A percentile compares a stretch with the other conserved stretches of the same genome.
Conservation (phyloP, 768 basidiomycete genomes). For the Trametes meyenii region DNA sequence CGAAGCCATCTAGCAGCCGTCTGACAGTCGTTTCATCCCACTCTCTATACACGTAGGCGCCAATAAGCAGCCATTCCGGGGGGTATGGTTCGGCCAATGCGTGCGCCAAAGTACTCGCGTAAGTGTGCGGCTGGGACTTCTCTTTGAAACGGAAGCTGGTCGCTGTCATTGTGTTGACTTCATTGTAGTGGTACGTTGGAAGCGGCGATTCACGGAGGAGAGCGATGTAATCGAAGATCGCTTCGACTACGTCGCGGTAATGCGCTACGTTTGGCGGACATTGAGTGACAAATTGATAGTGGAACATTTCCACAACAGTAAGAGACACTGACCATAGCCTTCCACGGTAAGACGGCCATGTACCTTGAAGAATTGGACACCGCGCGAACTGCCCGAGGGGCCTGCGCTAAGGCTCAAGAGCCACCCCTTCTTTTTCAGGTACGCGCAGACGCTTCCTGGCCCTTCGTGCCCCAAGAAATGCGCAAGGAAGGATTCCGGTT, state of each 20-base stretch:
- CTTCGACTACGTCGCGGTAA: constrained; percentile 45
- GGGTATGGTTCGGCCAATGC: constrained; percentile 28
- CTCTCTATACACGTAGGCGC: constrained; percentile 15
- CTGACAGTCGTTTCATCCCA: constrained; percentile 27
- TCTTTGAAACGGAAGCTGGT: constrained; percentile 53
- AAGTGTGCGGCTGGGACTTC: constrained; percentile 44
- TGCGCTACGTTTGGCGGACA: constrained; percentile 30
- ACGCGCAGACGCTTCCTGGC: constrained; percentile 50
- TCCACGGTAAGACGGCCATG: constrained; percentile 49
- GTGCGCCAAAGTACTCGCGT: constrained; percentile 42
- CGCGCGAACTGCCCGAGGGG: constrained; percentile 38
- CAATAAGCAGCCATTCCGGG: constrained; percentile 23
- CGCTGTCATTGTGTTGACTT: constrained; percentile 45
- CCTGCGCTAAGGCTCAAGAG: constrained; percentile 38
- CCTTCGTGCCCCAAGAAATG: constrained; percentile 58
- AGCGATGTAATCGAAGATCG: constrained; percentile 46
- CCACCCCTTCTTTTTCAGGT: constrained; percentile 51
- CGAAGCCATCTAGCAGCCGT: constrained; percentile 30
- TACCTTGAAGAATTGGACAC: constrained; percentile 47
- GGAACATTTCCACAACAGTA: not conserved
- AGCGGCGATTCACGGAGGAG: constrained; percentile 30
- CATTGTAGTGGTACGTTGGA: constrained; percentile 41
- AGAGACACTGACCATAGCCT: constrained; percentile 45
- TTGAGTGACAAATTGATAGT: not conserved
- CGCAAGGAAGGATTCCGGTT: constrained; percentile 45